Evolutionary conservation across 2,329 filamentous ascomycete species (phyloP), one percentile per base, ranked within the genome.

Genomic region (Ophiocordyceps sinensis): DNA sequence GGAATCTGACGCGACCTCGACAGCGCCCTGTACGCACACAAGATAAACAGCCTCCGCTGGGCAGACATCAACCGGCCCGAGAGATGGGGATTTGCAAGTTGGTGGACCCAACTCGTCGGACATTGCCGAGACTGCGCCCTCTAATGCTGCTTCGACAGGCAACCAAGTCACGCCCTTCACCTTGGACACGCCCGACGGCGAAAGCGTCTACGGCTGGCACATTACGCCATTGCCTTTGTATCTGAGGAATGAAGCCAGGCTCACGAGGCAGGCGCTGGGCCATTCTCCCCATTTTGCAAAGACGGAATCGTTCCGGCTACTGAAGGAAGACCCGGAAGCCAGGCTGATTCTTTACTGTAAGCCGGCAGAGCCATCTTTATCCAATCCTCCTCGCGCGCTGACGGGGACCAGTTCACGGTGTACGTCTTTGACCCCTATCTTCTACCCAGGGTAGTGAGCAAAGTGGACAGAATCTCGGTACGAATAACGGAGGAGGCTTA

Each of bases 121-220:
- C 6, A 15, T 23, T 34, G 10, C 3, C 2, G 28, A 32, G n/a
- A 26, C 23, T 10, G 17, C n/a, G 30, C 9, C 28, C 26, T 38
- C 37, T 43, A 13, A 41, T 41, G 5, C 14, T 12, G 13, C 4
- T 14, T 34, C 36, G 30, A 31, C 50, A 89, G 84, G 77, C 55
- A 86, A 87, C 50, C 89, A 96, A 63, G 82, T 94, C 3, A 87
- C 85, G 6, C 84, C 89, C 0, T 95, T 96, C 58, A 77, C 75
- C 38, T 62, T 96, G 31, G 64, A 63, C 4, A 91, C 86, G 0
- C 66, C 76, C 1, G 88, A 95, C 57, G 76, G 78, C 32, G 80
- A 88, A 58, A 76, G 67, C 2, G 64, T 96, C 15, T 93, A 91
- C 55, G 84, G 83, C 23, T 96, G 89, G 89, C 89, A 95, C 54